phyloP scores from a whole-genome alignment of 1,139 yeast species.

The Pichia sp. region DNA sequence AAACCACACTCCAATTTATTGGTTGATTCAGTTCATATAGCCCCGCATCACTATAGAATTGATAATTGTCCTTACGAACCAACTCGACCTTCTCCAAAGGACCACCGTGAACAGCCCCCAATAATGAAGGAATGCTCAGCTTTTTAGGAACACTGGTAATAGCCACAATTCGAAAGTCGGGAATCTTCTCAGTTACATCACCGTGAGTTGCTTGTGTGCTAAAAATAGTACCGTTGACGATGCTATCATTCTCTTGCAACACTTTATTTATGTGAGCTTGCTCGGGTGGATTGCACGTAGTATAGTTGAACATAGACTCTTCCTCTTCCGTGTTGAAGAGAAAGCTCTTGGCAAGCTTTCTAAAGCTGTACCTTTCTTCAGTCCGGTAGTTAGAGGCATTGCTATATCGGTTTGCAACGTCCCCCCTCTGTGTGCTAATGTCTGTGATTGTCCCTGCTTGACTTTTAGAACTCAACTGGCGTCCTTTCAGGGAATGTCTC shows the following conservation, averaged over 20 bases:
- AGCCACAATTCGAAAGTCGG: constrained; percentile 23
- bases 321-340: constrained; percentile 12
- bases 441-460: too few species aligned
- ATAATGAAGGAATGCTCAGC: constrained; percentile 42
- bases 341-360: constrained; percentile 22
- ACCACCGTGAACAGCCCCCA: constrained; percentile 66
- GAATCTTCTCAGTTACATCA: too few species aligned
- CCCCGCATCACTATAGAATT: constrained; percentile 4
- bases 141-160: constrained; percentile 32
- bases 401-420: too few species aligned
- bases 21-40: constrained; percentile 9
- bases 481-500: too few species aligned
- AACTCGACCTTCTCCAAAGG: constrained; percentile 50
- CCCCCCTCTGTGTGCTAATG: too few species aligned
- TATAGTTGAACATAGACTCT: too few species aligned
- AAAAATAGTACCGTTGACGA: not conserved
- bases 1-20: constrained; percentile 19
- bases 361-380: constrained; percentile 20
- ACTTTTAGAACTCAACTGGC: too few species aligned
- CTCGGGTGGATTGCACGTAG: too few species aligned
- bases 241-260: not conserved
- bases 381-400: constrained; percentile 3
- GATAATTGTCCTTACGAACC: constrained; percentile 14
- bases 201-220: not conserved
- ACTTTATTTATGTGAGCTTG: too few species aligned